Conservation (phyloP, 208 protist genomes). For the Trypanosoma congolense region DNA sequence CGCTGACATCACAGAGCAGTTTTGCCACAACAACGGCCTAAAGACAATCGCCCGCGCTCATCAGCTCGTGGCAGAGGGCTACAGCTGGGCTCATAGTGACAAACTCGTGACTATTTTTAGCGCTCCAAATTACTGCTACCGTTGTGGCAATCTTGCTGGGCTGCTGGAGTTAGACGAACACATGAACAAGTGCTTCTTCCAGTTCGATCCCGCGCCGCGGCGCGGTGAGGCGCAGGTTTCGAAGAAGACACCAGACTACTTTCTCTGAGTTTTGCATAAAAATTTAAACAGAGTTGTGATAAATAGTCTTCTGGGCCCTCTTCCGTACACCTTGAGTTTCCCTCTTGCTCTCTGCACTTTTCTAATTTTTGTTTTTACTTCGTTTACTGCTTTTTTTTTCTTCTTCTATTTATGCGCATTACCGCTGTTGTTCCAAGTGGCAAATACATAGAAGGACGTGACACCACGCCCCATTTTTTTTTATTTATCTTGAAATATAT, state of each 20-base stretch:
- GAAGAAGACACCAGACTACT: conserved; percentile 98
- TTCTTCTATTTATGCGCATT: neutral
- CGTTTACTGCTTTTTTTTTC: neutral
- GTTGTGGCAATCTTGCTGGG: conserved; percentile 95
- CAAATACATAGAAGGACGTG: too few relatives aligned
- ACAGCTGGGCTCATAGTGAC: conserved; percentile 97
- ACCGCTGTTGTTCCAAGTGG: too few relatives aligned
- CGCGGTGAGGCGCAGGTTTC: conserved; percentile 96
- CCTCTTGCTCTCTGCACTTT: too few relatives aligned
- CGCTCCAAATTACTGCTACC: conserved; percentile 99
- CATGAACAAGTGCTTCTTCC: conserved; percentile 97
- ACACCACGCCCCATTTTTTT: too few relatives aligned
- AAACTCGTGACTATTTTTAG: conserved; percentile 99
- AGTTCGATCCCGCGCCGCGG: conserved; percentile 98
- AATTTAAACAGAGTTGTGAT: conserved; percentile 2
- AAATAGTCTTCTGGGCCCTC: neutral
- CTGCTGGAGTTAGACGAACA: conserved; percentile 99
- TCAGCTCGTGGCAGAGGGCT: conserved; percentile 98
- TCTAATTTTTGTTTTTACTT: too few relatives aligned
- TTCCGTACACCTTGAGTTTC: too few relatives aligned
- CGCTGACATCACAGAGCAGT: conserved; percentile 96
- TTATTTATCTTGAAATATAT: too few relatives aligned
- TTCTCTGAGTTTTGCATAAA: conserved; percentile 77
- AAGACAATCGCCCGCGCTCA: conserved; percentile 95
- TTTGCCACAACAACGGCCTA: conserved; percentile 98